Base-by-base conservation (phyloP, 306 rosid genomes). In the Quercus dentata region DNA sequence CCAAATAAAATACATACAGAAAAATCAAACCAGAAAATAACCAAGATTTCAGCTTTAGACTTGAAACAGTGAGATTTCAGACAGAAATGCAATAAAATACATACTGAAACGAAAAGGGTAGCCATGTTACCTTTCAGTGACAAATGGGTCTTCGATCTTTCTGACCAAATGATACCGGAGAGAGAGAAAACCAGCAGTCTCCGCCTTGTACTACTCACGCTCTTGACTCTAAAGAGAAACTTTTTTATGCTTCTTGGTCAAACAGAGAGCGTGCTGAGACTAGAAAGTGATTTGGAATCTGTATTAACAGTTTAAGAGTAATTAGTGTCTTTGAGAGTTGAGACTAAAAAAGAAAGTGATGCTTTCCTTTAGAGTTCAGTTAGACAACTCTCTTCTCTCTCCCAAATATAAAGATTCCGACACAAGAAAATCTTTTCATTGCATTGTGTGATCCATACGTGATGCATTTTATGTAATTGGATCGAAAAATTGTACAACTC, bases 1-100 rank as follows among this genome's bases (percentile, higher is more conserved):
- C 23, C 65, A 58, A 59, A 74, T 3, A 9, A n/a, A 35, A 7
- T 58, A 58, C 54, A 71, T 27, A 25, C 71, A 6, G 30, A 52
- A 56, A 58, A 74, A 56, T 23, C 65, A 74, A 65, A 75, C 31
- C 38, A 84, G 69, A 76, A 44, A 71, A 44, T 67, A 49, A 13
- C 83, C 67, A 79, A 71, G 83, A 71, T 64, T 44, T 73, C 62
- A 81, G 54, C 77, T 79, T 82, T 71, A 71, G 59, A 65, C 78
- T 10, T 71, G 31, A 80, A 59, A 74, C 9, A 49, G 57, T 28
- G 49, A 75, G 62, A 33, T 35, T 6, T 46, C 52, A 70, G 74
- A 74, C 30, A 54, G 78, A 72, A 71, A 44, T 2, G 77, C 49
- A 49, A 12, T 49, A 49, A 49, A 49, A 49, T 12, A 49, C 54